A percentile compares a stretch with the other conserved stretches of the same genome.
Evolutionary conservation across 2,329 filamentous ascomycete species (phyloP).

Genomic region (Mycosphaerella arachidis): DNA sequence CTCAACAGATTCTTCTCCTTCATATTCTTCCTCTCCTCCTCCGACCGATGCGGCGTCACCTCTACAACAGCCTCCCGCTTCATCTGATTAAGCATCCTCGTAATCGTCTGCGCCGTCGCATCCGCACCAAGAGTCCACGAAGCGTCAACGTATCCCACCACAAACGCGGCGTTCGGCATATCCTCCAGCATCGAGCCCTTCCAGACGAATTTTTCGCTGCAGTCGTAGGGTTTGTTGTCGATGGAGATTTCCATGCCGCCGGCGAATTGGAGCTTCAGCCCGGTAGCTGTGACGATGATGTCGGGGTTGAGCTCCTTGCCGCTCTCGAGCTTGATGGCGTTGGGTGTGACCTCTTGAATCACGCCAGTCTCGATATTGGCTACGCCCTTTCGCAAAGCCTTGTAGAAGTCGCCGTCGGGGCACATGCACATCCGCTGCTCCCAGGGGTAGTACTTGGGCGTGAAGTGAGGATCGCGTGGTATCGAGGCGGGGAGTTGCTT

Average conservation of each 20-base stretch:
- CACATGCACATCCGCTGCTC: constrained; percentile 71
- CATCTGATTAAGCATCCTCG: constrained; percentile 52
- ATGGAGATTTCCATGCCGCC: constrained; percentile 47
- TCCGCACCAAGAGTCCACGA: constrained; percentile 60
- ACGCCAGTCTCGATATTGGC: constrained; percentile 53
- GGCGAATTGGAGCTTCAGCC: constrained; percentile 53
- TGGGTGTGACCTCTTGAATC: constrained; percentile 48
- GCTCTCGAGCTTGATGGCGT: constrained; percentile 45
- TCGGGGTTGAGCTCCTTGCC: constrained; percentile 51
- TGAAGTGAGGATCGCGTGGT: constrained; percentile 37
- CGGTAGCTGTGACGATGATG: constrained; percentile 62
- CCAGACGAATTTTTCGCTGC: constrained; percentile 55
- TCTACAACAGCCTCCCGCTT: constrained; percentile 38
- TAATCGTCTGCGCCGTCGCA: constrained; percentile 46
- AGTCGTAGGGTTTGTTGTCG: constrained; percentile 46
- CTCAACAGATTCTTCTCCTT: constrained; percentile 40
- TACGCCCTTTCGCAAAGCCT: constrained; percentile 47
- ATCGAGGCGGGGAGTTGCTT: constrained; percentile 46
- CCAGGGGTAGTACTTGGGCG: constrained; percentile 50
- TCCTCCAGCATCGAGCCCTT: constrained; percentile 58
- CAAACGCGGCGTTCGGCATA: constrained; percentile 56
- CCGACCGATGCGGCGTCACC: constrained; percentile 42
- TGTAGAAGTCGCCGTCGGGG: constrained; percentile 58
- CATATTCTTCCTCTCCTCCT: constrained; percentile 37
- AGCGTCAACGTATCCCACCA: constrained; percentile 57